phyloP scores from a whole-genome alignment of 208 protist species.

The Leishmania martiniquensis region DNA sequence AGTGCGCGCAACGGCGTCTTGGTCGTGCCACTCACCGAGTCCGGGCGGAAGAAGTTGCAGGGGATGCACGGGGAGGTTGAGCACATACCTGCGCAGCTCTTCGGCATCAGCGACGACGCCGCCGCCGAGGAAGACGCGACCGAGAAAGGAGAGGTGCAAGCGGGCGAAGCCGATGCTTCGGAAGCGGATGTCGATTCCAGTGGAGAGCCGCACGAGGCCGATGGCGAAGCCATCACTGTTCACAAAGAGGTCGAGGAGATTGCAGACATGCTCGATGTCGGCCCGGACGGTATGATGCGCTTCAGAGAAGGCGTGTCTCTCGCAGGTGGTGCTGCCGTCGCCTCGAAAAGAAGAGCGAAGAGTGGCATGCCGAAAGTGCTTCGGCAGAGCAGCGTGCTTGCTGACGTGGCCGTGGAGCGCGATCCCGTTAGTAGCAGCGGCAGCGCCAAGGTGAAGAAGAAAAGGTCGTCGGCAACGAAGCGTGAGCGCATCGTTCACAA shows the following conservation, averaged over 20 bases:
- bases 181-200: slow-evolving; percentile 2
- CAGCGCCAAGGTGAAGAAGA: slow-evolving; percentile 7
- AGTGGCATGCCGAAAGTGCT: slow-evolving; percentile 27
- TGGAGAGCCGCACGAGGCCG: slow-evolving; percentile 13
- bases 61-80: slow-evolving; percentile 45
- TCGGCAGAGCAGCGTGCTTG: slow-evolving; percentile 39
- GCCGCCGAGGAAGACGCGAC: slow-evolving; percentile 31
- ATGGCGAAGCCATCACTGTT: slow-evolving; percentile 18
- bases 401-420: background rate
- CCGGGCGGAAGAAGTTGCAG: slow-evolving; percentile 21
- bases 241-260: slow-evolving; percentile 6
- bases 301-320: slow-evolving; percentile 16
- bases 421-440: too few species aligned
- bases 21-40: slow-evolving; percentile 75
- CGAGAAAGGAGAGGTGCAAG: slow-evolving; percentile 6
- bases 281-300: slow-evolving; percentile 26
- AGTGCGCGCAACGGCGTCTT: slow-evolving; percentile 73
- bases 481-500: slow-evolving; percentile 9
- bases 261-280: slow-evolving; percentile 17
- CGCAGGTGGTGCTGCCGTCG: background rate
- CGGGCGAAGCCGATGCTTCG: background rate
- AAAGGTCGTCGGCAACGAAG: slow-evolving; percentile 22
- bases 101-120: slow-evolving; percentile 50
- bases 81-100: slow-evolving; percentile 81
- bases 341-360: slow-evolving; percentile 11